Base-by-base conservation (phyloP, 495 filamentous ascomycete genomes). In the Letharia lupina region DNA sequence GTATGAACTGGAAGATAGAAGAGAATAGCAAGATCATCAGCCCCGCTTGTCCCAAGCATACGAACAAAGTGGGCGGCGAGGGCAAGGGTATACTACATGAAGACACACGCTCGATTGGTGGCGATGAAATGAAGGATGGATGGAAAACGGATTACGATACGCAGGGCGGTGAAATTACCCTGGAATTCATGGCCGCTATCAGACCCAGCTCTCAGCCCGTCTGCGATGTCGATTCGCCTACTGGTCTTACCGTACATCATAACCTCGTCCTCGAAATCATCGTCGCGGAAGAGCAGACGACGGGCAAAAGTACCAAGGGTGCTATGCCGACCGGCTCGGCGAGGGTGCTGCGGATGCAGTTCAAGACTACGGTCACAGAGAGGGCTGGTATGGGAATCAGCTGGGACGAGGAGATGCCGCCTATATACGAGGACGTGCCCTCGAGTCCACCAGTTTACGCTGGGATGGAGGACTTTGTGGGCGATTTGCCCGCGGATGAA, bases 331-430 rank as follows among this genome's bases (percentile, higher is more conserved):
- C 52, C 4, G 94, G 94, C 42, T 86, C 90, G 4, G 94, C 94
- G 0, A 85, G 94, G 58, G 92, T 99, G 39, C 79, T 99, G 52
- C 85, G 93, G 64, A 97, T 95, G 88, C 91, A 96, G 72, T 97
- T 97, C 81, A 82, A 83, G 67, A 77, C 91, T 44, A 77, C 84
- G 45, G 79, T 97, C 61, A 97, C 93, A 2, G 89, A 96, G 74
- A 83, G 92, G 45, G 83, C 83, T 23, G 94, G 95, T 3, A 80
- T 98, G 62, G 94, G 94, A 4, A 93, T 99, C 72, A 90, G 87
- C 72, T 99, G 94, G 94, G 94, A 99, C 65, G 91, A 96, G 76
- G 94, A 99, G 77, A 85, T 88, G 75, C 94, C 94, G 45, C 94
- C 94, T 0, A 85, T 93, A 71, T 99, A 99, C 73, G 89, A 94